Conservation (phyloP, 2,329 filamentous ascomycete genomes). For the Knufia fluminis region DNA sequence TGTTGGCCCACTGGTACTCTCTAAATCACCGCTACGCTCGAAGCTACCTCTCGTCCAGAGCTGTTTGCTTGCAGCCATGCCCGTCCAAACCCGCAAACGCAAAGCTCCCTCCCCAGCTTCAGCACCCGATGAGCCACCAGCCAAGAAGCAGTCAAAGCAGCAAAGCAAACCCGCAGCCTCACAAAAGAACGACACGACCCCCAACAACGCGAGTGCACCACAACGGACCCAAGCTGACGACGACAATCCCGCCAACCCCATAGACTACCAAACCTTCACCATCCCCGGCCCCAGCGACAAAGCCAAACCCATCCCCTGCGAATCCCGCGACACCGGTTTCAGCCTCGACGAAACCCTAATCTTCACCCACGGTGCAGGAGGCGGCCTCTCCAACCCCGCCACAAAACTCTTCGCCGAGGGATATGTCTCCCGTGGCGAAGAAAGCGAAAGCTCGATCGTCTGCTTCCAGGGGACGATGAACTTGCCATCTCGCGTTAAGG, state of each 20-base stretch:
- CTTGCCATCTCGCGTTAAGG: constrained; percentile 12
- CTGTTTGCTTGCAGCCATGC: not conserved
- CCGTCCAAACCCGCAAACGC: not conserved
- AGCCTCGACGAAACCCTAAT: constrained; percentile 8
- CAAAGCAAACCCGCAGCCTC: not conserved
- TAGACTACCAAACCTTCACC: no score
- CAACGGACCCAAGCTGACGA: no score
- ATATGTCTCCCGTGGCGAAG: constrained; percentile 7
- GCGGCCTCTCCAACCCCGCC: constrained; percentile 16
- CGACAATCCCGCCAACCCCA: no score
- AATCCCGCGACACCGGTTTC: not conserved
- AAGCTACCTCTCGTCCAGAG: not conserved
- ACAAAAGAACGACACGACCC: not conserved
- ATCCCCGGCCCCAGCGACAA: not conserved
- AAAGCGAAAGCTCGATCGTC: constrained; percentile 3
- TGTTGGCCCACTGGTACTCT: no score
- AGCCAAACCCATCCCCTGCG: constrained; percentile 2
- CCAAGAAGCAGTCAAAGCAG: not conserved
- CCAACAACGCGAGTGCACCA: no score
- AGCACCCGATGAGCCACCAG: not conserved
- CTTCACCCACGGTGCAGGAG: constrained; percentile 23
- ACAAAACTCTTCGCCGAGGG: constrained; percentile 18
- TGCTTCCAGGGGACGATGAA: constrained; percentile 22
- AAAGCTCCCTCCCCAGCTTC: not conserved
- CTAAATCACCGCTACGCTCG: no score